These are phyloP conservation scores for Hibiscus trionum DNA, from an alignment of 345 rosid genomes.

Conservation along the genomic window DNA sequence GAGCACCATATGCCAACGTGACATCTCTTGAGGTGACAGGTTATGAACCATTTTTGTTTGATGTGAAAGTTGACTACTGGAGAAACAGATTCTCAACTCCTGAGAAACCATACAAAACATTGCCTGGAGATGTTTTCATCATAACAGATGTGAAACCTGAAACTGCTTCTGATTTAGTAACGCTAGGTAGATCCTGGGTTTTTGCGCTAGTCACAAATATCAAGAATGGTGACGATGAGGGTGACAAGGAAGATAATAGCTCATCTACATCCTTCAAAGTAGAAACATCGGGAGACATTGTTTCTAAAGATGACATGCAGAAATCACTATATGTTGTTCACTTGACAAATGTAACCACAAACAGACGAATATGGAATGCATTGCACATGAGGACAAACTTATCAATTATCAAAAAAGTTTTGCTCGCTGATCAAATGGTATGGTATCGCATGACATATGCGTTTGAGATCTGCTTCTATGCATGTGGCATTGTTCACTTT, in stretches of 20 bases:
- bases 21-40: background rate
- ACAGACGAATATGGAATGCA: conserved; percentile 30
- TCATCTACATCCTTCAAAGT: conserved; percentile 18
- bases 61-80: conserved; percentile 16
- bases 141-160: conserved; percentile 28
- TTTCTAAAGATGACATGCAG: background rate
- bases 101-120: conserved; percentile 3
- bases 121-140: conserved; percentile 35
- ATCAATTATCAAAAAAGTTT: conserved; percentile 20
- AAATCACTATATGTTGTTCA: conserved; percentile 22
- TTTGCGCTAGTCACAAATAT: conserved; percentile 18
- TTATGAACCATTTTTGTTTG: too few species aligned
- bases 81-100: conserved; percentile 11
- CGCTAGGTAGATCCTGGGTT: conserved; percentile 24
- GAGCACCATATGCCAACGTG: conserved; percentile 30
- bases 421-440: background rate
- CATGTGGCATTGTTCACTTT: too few species aligned
- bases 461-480: background rate
- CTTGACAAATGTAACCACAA: conserved; percentile 25
- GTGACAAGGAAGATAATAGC: background rate
- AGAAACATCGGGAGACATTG: background rate
- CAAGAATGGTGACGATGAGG: background rate
- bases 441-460: background rate
- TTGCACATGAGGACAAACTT: conserved; percentile 22
- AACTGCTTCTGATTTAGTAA: conserved; percentile 24